Evolutionary conservation across 2,329 filamentous ascomycete genomes (phyloP), one percentile per base, ranked within the genome.

Genomic region (Xylariaceae sp.): DNA sequence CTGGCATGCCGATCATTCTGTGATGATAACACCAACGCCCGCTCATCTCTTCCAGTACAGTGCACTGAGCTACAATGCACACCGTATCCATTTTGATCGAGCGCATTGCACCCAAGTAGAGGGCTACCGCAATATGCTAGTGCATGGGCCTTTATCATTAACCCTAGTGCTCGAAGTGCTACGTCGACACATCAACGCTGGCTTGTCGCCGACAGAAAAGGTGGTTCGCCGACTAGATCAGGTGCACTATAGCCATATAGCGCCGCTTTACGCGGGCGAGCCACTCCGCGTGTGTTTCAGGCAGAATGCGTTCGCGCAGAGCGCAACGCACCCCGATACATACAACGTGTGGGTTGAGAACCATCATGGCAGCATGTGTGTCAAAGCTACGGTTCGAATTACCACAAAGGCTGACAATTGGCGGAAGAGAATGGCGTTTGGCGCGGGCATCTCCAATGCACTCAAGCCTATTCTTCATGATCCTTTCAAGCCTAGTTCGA

Each of bases 21-120:
- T 88, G 60, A 72, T 74, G 0, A 72, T 96, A 19, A 80, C 73
- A 0, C 90, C 91, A 1, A 85, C 86, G 2, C 76, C 81, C 2
- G 75, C 80, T 5, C 80, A 97, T 5, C 83, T 99, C 48, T 96
- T 96, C 73, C 84, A 92, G 53, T 97, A 93, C 75, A 94, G 88
- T 17, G 91, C 91, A 0, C 81, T 99, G 33, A 93, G 89, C 2
- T 92, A 90, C 75, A 99, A 99, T 70, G 90, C 90, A 1, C 94
- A 99, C 71, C 78, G 81, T 14, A 97, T 99, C 61, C 94, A 99
- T 71, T 78, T 96, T 18, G 89, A 97, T 68, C 80, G 78, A 1
- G 66, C 78, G 41, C 95, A 90, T 71, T 85, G 84, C 47, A 79
- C 79, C 38, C 74, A 81, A 12, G 74, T 85, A 12, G 94, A 97